These are phyloP conservation scores for Bauhinia variegata DNA, from an alignment of 306 rosid genomes.

Conservation along the genomic window DNA sequence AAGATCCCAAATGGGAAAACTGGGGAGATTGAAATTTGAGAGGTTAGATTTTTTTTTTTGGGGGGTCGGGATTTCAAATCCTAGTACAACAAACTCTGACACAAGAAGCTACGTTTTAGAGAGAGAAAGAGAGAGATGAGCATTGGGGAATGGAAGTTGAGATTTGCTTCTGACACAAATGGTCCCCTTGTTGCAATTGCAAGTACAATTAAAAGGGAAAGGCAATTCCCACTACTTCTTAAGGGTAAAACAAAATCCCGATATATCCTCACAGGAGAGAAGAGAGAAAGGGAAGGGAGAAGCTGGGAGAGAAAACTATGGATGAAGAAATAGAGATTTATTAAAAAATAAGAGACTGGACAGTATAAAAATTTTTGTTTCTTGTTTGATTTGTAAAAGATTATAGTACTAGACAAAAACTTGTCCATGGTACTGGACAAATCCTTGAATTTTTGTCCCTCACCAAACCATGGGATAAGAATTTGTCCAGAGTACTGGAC, in stretches of 20 bases:
- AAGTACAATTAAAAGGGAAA: conserved; percentile 8
- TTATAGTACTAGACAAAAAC: too few species aligned
- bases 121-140: background rate
- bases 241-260: too few species aligned
- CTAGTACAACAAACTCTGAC: conserved; percentile 41
- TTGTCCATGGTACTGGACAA: too few species aligned
- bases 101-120: conserved; percentile 20
- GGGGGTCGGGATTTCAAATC: conserved; percentile 23
- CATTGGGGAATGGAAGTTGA: conserved; percentile 17
- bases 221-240: conserved; percentile 11
- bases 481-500: too few species aligned
- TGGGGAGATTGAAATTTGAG: too few species aligned
- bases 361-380: too few species aligned
- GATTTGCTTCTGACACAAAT: conserved; percentile 44
- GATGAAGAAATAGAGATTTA: background rate
- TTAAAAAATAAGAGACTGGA: too few species aligned
- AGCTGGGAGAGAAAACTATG: background rate
- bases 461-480: too few species aligned
- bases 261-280: conserved; percentile 34
- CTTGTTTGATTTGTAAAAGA: too few species aligned
- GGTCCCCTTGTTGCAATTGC: conserved; percentile 35
- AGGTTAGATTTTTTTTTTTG: background rate
- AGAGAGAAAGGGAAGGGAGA: background rate
- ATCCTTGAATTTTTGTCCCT: too few species aligned
- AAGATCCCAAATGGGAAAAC: background rate